Evolutionary conservation across 2,329 filamentous ascomycete genomes (phyloP).

Genomic region (Paraphaeosphaeria sporulosa): DNA sequence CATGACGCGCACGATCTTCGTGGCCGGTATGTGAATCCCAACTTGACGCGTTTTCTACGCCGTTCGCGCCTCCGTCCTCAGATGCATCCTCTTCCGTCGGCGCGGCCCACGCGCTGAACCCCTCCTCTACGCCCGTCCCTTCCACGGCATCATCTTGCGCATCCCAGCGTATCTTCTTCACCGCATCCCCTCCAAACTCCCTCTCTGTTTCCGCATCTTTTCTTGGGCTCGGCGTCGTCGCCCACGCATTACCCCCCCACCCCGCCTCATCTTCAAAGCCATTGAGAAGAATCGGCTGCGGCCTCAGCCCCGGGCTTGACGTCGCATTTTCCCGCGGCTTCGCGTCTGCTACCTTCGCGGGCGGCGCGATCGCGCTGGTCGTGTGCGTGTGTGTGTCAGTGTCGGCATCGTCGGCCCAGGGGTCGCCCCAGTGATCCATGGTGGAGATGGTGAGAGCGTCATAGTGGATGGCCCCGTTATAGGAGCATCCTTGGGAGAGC

Average conservation of each 20-base stretch:
- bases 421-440: slow-evolving; percentile 54
- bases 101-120: slow-evolving; percentile 39
- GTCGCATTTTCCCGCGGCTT: slow-evolving; percentile 21
- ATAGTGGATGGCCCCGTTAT: slow-evolving; percentile 44
- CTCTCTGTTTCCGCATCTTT: slow-evolving; percentile 10
- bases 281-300: slow-evolving; percentile 25
- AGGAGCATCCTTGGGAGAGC: slow-evolving; percentile 37
- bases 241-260: slow-evolving; percentile 45
- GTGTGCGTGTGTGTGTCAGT: slow-evolving; percentile 25
- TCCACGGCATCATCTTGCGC: not conserved
- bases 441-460: slow-evolving; percentile 40
- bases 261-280: slow-evolving; percentile 47
- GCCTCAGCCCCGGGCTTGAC: slow-evolving; percentile 23
- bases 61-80: slow-evolving; percentile 8
- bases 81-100: slow-evolving; percentile 14
- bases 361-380: slow-evolving; percentile 19
- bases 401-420: slow-evolving; percentile 45
- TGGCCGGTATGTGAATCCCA: slow-evolving; percentile 4
- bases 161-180: slow-evolving; percentile 1
- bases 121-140: slow-evolving; percentile 31
- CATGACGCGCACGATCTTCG: slow-evolving; percentile 14
- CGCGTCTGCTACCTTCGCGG: slow-evolving; percentile 30
- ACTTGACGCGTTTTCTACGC: not conserved
- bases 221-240: slow-evolving; percentile 21
- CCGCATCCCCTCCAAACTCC: not conserved